These are phyloP conservation scores for Hypoxylon trugodes DNA, from an alignment of 495 filamentous ascomycete species.

Conservation along the genomic window DNA sequence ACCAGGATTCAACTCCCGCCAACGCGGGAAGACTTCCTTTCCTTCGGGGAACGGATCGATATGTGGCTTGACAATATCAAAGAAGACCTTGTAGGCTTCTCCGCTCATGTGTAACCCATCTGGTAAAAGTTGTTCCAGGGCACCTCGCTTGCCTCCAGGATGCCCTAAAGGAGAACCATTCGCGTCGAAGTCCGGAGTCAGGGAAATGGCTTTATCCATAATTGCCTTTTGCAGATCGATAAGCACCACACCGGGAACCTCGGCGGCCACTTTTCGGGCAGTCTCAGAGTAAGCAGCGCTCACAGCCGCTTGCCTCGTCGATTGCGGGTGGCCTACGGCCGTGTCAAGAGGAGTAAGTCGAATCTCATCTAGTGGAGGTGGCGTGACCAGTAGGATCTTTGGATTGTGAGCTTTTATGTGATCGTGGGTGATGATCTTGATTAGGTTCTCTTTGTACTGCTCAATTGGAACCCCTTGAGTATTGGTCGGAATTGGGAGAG, in stretches of 20 bases:
- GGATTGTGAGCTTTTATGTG: constrained; percentile 72
- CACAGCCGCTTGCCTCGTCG: constrained; percentile 66
- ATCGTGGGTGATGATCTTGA: constrained; percentile 72
- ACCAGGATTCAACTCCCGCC: constrained; percentile 44
- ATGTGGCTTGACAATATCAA: constrained; percentile 51
- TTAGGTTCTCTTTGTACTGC: constrained; percentile 75
- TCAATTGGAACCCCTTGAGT: constrained; percentile 78
- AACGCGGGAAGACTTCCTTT: constrained; percentile 52
- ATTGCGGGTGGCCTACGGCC: constrained; percentile 55
- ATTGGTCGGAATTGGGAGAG: constrained; percentile 61
- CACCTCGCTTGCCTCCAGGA: constrained; percentile 52
- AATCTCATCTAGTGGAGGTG: constrained; percentile 84
- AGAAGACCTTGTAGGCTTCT: constrained; percentile 59
- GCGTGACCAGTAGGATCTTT: constrained; percentile 77
- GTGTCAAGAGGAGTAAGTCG: constrained; percentile 63
- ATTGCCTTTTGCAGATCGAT: constrained; percentile 79
- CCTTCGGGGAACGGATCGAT: constrained; percentile 48
- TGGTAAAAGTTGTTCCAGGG: constrained; percentile 57
- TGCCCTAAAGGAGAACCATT: constrained; percentile 53
- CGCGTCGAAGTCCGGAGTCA: constrained; percentile 51
- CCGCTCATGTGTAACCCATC: constrained; percentile 64
- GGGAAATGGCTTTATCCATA: constrained; percentile 63
- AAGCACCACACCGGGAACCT: constrained; percentile 66
- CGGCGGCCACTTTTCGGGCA: constrained; percentile 68
- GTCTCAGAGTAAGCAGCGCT: constrained; percentile 78